A percentile compares a stretch with the other conserved stretches of the same genome.
These are phyloP conservation scores for Haematococcus sp. DNA, from an alignment of 139 green algal species.

Conservation along the genomic window DNA sequence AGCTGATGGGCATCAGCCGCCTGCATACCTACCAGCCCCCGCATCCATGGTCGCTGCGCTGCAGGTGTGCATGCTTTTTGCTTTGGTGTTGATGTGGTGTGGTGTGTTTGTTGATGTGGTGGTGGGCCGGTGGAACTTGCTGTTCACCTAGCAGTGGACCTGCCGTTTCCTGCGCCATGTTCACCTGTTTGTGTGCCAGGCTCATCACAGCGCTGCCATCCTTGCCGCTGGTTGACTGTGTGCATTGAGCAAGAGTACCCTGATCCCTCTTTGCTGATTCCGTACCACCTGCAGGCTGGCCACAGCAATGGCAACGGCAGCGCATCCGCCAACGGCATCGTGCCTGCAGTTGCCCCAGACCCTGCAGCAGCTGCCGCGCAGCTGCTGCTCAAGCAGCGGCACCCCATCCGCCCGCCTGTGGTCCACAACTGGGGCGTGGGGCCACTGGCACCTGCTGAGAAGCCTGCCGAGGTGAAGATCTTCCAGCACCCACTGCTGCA, in stretches of 20 bases:
- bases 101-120: no score
- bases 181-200: no score
- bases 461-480: constrained; percentile 59
- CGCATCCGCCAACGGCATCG: constrained; percentile 16
- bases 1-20: not conserved
- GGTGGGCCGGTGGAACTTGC: no score
- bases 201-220: no score
- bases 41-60: not conserved
- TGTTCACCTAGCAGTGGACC: no score
- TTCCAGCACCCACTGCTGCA: constrained; percentile 96
- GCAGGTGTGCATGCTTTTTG: no score
- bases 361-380: constrained; percentile 6
- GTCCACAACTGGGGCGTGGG: constrained; percentile 66
- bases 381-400: constrained; percentile 46
- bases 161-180: no score
- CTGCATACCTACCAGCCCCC: constrained; percentile 3
- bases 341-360: not conserved
- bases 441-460: constrained; percentile 26
- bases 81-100: no score
- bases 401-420: constrained; percentile 85
- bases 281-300: not conserved
- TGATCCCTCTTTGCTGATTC: not conserved
- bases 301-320: constrained; percentile 21
- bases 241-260: no score
- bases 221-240: no score